Base-by-base conservation (phyloP, 2,329 filamentous ascomycete genomes). In the Aciculosporium take region DNA sequence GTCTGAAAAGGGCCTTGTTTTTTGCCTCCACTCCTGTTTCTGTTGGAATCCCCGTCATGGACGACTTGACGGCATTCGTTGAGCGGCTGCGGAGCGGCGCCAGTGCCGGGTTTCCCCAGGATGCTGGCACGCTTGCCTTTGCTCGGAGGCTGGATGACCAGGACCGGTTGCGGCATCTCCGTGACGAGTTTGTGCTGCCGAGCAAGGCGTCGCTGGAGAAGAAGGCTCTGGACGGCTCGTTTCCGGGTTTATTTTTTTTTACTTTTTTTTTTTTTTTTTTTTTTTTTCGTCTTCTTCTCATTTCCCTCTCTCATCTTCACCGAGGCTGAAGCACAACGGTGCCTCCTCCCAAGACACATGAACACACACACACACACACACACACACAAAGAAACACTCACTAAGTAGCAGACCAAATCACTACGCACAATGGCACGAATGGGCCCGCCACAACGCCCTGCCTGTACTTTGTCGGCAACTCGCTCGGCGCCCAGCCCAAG, bases 391-490 rank as follows among this genome's bases (percentile, higher is more conserved):
- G 13, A 3, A 6, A 6, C 5, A 3, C 23, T 20, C 15, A 13
- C 15, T 2, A 7, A 10, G 24, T 25, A 9, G 7, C 13, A 31
- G 29, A 17, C 4, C 21, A 24, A 24, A n/a, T 9, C 18, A 21
- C 38, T 15, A n/a, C n/a, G n/a, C 37, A 38, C 29, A 54, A 53
- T 25, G 46, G 45, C 45, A 44, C 45, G 34, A 57, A 59, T 37
- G 48, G 52, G 18, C 15, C 31, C 32, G 12, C 24, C 37, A 5
- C 50, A 60, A n/a, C n/a, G 36, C 52, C 56, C 44, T 58, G 59
- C 45, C 79, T 85, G 45, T 95, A 94, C 60, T 78, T 95, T 48
- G 89, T 86, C 49, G 88, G 88, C 43, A 94, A 94, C 64, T 94
- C 86, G 0, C 72, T 94, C 1, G 87, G 87, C 29, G 73, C 89